These are phyloP conservation scores for Dothidotthia symphoricarpi DNA, from an alignment of 2,329 filamentous ascomycete genomes.

Conservation along the genomic window DNA sequence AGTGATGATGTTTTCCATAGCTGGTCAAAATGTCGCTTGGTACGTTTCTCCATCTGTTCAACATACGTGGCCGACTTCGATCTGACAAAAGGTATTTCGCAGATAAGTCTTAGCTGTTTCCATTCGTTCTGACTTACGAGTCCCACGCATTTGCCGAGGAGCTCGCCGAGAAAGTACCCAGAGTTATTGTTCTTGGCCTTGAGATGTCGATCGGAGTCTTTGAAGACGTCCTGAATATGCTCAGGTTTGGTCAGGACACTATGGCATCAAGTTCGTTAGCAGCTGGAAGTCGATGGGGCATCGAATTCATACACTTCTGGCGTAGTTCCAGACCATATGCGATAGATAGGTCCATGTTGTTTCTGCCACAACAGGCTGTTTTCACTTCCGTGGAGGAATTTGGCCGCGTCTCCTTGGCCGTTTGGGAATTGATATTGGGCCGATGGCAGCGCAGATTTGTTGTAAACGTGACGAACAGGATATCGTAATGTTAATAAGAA, in stretches of 20 bases:
- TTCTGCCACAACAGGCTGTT: conserved; percentile 35
- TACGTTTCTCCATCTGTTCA: conserved; percentile 1
- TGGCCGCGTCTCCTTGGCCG: conserved; percentile 34
- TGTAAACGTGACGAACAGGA: too few species aligned
- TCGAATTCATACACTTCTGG: conserved; percentile 39
- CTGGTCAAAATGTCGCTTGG: conserved; percentile 6
- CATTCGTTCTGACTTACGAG: conserved; percentile 39
- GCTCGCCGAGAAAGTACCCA: conserved; percentile 41
- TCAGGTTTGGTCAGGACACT: conserved; percentile 38
- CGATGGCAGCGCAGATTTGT: too few species aligned
- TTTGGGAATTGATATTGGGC: conserved; percentile 8
- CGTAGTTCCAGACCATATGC: conserved; percentile 31
- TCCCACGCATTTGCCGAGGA: conserved; percentile 48
- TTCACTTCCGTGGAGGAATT: conserved; percentile 41
- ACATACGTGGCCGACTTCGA: conserved; percentile 1
- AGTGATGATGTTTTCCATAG: conserved; percentile 2
- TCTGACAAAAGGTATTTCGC: conserved; percentile 19
- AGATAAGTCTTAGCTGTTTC: conserved; percentile 19
- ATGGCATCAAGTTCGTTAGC: not conserved
- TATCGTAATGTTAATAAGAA: too few species aligned
- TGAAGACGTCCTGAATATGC: conserved; percentile 41
- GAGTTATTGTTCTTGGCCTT: conserved; percentile 47
- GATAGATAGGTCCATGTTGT: conserved; percentile 38
- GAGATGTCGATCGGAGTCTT: conserved; percentile 46
- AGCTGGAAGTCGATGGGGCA: too few species aligned